These are phyloP conservation scores for Alternaria triticimaculans DNA, from an alignment of 2,329 filamentous ascomycete genomes.

Conservation along the genomic window DNA sequence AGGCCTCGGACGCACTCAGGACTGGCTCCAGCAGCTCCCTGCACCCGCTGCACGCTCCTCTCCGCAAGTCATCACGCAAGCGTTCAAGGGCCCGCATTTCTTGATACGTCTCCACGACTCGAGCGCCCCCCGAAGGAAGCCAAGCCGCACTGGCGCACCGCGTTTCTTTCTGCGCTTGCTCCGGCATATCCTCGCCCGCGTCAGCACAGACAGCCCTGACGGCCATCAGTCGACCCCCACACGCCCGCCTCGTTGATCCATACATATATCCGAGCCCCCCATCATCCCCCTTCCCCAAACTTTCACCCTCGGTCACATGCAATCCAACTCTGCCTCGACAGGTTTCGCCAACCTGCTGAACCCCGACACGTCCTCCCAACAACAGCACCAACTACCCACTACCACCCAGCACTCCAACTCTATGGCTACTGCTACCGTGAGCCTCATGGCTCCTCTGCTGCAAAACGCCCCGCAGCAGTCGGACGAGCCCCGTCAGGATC, in stretches of 20 bases:
- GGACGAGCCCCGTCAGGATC: conserved; percentile 73
- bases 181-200: conserved; percentile 33
- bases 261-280: conserved; percentile 47
- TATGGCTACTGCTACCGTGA: conserved; percentile 56
- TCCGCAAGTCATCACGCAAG: conserved; percentile 25
- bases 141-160: conserved; percentile 29
- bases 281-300: conserved; percentile 47
- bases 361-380: conserved; percentile 32
- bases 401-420: conserved; percentile 16
- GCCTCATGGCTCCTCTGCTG: conserved; percentile 63
- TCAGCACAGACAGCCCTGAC: conserved; percentile 38
- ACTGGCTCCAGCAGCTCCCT: conserved; percentile 15
- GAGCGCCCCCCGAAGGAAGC: conserved; percentile 18
- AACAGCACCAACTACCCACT: conserved; percentile 22
- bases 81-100: conserved; percentile 25
- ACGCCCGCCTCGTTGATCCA: conserved; percentile 36
- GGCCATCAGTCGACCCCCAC: conserved; percentile 38
- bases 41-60: conserved; percentile 25
- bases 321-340: conserved; percentile 42
- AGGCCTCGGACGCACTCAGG: conserved; percentile 10
- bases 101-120: conserved; percentile 28
- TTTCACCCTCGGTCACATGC: conserved; percentile 51
- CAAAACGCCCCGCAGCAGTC: conserved; percentile 59
- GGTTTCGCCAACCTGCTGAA: conserved; percentile 51
- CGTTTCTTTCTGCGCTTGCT: conserved; percentile 32